A percentile compares a stretch with the other conserved stretches of the same genome.
Conservation (phyloP, 164 flowering plant genomes). For the Nymphaea colorata region DNA sequence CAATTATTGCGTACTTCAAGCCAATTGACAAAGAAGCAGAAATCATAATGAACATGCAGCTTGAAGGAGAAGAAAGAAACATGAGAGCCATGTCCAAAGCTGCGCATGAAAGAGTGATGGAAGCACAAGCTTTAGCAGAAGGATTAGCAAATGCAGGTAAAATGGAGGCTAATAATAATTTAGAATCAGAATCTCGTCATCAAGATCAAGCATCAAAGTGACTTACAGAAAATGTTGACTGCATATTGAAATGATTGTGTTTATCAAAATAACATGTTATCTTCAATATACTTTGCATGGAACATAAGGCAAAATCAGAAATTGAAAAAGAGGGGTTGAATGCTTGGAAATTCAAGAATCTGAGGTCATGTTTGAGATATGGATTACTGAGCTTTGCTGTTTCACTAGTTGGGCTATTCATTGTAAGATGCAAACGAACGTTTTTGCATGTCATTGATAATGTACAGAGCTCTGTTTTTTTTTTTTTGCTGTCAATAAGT, state of each 20-base stretch:
- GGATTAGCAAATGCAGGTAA: slow-evolving; percentile 1
- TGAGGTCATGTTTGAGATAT: too few relatives aligned
- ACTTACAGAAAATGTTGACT: not conserved
- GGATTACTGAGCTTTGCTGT: too few relatives aligned
- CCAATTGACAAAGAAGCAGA: slow-evolving; percentile 65
- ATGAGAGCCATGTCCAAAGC: slow-evolving; percentile 42
- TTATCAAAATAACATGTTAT: too few relatives aligned
- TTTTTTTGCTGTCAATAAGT: too few relatives aligned
- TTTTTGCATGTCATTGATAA: too few relatives aligned
- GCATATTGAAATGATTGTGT: not conserved
- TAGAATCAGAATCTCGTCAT: not conserved
- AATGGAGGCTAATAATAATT: slow-evolving; percentile 1
- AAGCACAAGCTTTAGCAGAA: slow-evolving; percentile 14
- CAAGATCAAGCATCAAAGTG: not conserved
- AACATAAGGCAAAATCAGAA: too few relatives aligned
- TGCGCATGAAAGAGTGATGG: slow-evolving; percentile 40
- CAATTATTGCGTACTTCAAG: slow-evolving; percentile 63
- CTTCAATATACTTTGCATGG: too few relatives aligned
- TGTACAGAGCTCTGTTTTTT: too few relatives aligned
- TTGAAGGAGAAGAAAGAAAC: slow-evolving; percentile 46
- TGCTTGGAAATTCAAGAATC: too few relatives aligned
- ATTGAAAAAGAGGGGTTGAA: too few relatives aligned
- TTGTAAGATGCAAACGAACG: too few relatives aligned
- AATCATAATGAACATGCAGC: slow-evolving; percentile 51
- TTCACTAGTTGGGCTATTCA: too few relatives aligned